These are phyloP conservation scores for Catunica adiposa DNA, from an alignment of 2,329 filamentous ascomycete genomes.

Conservation along the genomic window DNA sequence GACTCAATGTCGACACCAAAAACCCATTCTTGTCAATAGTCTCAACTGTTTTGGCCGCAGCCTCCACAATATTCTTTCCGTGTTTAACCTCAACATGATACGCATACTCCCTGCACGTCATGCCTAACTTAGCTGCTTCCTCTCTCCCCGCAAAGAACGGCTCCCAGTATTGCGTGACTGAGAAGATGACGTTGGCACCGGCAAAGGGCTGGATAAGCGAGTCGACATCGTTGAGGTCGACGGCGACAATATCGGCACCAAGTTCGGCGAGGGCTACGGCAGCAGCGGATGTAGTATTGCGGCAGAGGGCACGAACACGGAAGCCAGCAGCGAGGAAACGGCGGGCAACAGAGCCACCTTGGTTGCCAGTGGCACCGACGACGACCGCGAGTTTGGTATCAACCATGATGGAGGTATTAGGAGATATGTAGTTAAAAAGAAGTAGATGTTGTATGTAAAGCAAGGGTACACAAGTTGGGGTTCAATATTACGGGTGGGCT, in stretches of 20 bases:
- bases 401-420: constrained; percentile 8
- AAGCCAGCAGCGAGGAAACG: constrained; percentile 28
- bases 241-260: constrained; percentile 29
- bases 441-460: neutral
- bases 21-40: constrained; percentile 32
- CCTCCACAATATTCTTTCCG: constrained; percentile 39
- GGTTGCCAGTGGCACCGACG: constrained; percentile 32
- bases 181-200: constrained; percentile 35
- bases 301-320: constrained; percentile 31
- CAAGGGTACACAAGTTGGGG: too few species aligned
- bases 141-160: constrained; percentile 29
- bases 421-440: neutral
- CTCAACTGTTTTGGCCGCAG: constrained; percentile 27
- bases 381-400: constrained; percentile 27
- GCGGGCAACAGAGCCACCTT: constrained; percentile 36
- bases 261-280: constrained; percentile 25
- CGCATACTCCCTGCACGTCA: constrained; percentile 28
- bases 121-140: constrained; percentile 23
- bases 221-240: constrained; percentile 27
- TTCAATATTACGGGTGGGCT: too few species aligned
- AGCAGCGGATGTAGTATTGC: constrained; percentile 26
- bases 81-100: constrained; percentile 34
- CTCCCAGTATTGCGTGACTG: constrained; percentile 40
- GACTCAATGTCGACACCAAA: constrained; percentile 34
- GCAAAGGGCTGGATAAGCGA: constrained; percentile 26